Evolutionary conservation across 495 filamentous ascomycete species (phyloP), one percentile per base, ranked within the genome.

Genomic region (Diplogelasinospora grovesii): DNA sequence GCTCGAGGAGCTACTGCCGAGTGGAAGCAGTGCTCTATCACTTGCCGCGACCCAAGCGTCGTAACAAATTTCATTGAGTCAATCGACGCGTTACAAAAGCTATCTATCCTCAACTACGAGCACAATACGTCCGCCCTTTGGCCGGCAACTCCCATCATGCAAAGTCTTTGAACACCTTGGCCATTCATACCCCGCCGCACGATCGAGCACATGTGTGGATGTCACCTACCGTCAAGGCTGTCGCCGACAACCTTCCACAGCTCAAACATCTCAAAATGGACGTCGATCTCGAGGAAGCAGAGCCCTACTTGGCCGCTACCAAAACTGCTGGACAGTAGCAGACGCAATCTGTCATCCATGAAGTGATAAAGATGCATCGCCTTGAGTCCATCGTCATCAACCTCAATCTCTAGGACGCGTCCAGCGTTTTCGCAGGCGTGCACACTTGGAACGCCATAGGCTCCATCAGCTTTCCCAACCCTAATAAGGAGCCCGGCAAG

Each of bases 111-210:
- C 18, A 43, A 43, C 34, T 48, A 39, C 34, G 45, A 43, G 21
- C 26, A 8, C 9, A 35, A 48, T 20, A 22, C 4, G 4, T 39
- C 33, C 1, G 39, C 26, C 14, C 25, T 48, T 13, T 48, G 45
- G 45, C 33, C 26, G n/a, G 39, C 45, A 35, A 43, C 22, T 48
- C 39, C 22, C 39, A 43, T 18, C 45, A 48, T 22, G 39, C 33
- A 20, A 6, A 10, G 2, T 39, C 28, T 6, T 40, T 43, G 25
- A 4, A 15, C n/a, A 38, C 39, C 14, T 13, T 48, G 34, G 32
- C 24, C 20, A 38, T 48, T 22, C 39, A 48, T 18, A 43, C 33
- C 1, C 45, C 45, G 22, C 39, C 45, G 2, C 23, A 20, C 29
- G 22, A 18, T 14, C 24, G 14, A 4, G 22, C 32, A 5, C 15